phyloP scores from a whole-genome alignment of 352 stramenopile species.

The Globisporangium perplexum region DNA sequence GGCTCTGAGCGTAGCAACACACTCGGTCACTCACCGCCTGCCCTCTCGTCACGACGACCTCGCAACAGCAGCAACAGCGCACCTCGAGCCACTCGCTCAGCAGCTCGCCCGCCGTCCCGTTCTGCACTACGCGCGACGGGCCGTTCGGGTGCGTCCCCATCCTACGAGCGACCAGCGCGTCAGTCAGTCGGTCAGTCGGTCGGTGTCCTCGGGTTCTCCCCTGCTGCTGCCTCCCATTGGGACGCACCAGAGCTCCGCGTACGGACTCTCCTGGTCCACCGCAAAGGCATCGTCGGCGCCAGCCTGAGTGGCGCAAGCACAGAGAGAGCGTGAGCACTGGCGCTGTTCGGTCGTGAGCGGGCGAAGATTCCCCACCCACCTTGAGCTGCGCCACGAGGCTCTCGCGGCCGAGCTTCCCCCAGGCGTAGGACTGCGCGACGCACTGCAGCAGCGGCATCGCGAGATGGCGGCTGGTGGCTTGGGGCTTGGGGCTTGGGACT shows the following conservation, averaged over 20 bases:
- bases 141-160: constrained; percentile 94
- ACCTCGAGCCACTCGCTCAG: constrained; percentile 74
- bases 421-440: constrained; percentile 87
- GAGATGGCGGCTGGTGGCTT: no score
- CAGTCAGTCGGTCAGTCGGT: constrained; percentile 6
- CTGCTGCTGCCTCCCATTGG: not conserved
- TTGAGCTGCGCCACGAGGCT: constrained; percentile 87
- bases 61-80: not conserved
- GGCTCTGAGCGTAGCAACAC: constrained; percentile 3
- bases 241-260: constrained; percentile 87
- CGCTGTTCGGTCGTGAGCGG: not conserved
- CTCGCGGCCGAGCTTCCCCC: constrained; percentile 81
- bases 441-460: constrained; percentile 78
- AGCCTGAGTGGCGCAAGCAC: constrained; percentile 22
- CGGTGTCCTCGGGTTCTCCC: not conserved
- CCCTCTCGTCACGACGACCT: not conserved
- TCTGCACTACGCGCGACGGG: constrained; percentile 66
- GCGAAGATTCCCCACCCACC: constrained; percentile 25
- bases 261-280: constrained; percentile 38
- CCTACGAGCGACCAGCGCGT: constrained; percentile 30
- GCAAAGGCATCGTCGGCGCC: constrained; percentile 41
- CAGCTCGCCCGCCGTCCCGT: constrained; percentile 34
- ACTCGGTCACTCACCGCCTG: not conserved
- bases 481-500: no score
- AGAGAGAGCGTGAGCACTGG: not conserved